These are phyloP conservation scores for Cryptosporidium tyzzeri DNA, from an alignment of 169 alveolate genomes.

Conservation along the genomic window DNA sequence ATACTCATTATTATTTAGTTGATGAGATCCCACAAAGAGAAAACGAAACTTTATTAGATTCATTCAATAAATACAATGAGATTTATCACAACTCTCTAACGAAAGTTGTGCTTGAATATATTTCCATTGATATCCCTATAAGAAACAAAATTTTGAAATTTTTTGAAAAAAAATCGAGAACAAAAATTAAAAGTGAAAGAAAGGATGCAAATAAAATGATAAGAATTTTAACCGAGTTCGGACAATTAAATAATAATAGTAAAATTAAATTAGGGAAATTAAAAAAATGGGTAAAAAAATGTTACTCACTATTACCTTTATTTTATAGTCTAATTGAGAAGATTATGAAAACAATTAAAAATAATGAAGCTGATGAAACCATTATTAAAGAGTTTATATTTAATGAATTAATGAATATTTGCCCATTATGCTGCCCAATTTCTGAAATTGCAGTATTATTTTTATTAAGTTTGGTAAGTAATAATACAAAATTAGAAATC, in stretches of 20 bases:
- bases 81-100: slow-evolving; percentile 13
- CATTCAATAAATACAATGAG: background rate
- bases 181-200: background rate
- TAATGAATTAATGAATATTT: slow-evolving; percentile 17
- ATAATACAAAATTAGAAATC: slow-evolving; percentile 28
- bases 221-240: background rate
- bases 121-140: background rate
- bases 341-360: slow-evolving; percentile 2
- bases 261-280: background rate
- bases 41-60: background rate
- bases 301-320: slow-evolving; percentile 7
- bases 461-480: slow-evolving; percentile 15
- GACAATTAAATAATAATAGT: background rate
- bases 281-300: slow-evolving; percentile 25
- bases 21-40: background rate
- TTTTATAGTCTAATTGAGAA: slow-evolving; percentile 28
- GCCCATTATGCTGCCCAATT: slow-evolving; percentile 67
- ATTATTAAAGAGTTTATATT: slow-evolving; percentile 10
- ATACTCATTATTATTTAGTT: background rate
- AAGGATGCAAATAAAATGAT: slow-evolving; percentile 23
- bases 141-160: slow-evolving; percentile 24
- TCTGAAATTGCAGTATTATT: slow-evolving; percentile 17
- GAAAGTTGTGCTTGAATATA: slow-evolving; percentile 1
- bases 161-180: slow-evolving; percentile 13
- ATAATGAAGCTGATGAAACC: background rate